phyloP scores from a whole-genome alignment of 169 alveolate genomes.

The Plasmodium ovale region DNA sequence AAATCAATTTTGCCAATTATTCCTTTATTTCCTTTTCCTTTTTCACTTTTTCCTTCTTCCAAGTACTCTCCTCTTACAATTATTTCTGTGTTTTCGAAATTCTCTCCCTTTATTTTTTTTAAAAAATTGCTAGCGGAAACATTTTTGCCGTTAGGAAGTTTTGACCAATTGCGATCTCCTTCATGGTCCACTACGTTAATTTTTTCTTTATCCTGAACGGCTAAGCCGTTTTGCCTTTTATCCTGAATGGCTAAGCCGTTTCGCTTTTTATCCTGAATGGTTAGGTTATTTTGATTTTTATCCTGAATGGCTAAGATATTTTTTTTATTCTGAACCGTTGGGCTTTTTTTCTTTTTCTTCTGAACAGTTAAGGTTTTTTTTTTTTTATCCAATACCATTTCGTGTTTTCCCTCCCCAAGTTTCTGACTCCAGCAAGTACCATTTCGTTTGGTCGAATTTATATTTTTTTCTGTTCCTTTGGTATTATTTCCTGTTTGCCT shows the following conservation, averaged over 20 bases:
- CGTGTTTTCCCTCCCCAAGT: background rate
- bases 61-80: slow-evolving; percentile 3
- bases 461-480: background rate
- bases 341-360: no score
- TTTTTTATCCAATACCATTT: background rate
- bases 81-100: background rate
- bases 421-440: background rate
- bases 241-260: no score
- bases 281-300: no score
- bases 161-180: background rate
- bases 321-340: no score
- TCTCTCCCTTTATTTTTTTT: slow-evolving; percentile 26
- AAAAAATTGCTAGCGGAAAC: slow-evolving; percentile 8
- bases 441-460: background rate
- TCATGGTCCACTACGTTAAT: background rate
- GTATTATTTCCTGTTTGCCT: no score
- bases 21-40: background rate
- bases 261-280: no score
- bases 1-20: background rate
- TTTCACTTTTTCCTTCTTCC: slow-evolving; percentile 1
- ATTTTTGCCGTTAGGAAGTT: slow-evolving; percentile 8
- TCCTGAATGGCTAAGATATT: no score
- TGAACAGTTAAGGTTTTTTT: no score
- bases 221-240: no score
- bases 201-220: background rate